These are phyloP conservation scores for Aspergillus ellipticus DNA, from an alignment of 495 filamentous ascomycete species.

Conservation along the genomic window DNA sequence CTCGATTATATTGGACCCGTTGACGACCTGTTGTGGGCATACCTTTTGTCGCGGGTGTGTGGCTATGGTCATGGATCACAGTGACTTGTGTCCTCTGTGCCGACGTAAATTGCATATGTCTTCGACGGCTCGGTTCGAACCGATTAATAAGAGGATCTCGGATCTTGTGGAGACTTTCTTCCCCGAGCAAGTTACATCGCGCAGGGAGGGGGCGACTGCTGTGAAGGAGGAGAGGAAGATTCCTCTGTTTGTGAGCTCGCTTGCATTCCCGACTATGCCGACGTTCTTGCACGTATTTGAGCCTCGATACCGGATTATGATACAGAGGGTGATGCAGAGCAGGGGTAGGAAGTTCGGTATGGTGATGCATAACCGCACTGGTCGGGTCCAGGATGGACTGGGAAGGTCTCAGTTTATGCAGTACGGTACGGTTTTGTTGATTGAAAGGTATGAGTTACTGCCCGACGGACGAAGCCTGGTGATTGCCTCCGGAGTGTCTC, in stretches of 20 bases:
- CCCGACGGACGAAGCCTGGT: conserved; percentile 78
- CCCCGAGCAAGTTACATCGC: conserved; percentile 57
- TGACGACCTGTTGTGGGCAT: conserved; percentile 83
- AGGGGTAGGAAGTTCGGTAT: conserved; percentile 76
- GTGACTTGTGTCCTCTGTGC: conserved; percentile 74
- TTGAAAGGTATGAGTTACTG: conserved; percentile 66
- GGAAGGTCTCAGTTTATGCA: conserved; percentile 60
- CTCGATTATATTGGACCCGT: conserved; percentile 68
- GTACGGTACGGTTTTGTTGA: conserved; percentile 73
- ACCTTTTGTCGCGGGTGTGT: conserved; percentile 83
- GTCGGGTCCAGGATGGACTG: conserved; percentile 53
- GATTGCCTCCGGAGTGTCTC: conserved; percentile 67
- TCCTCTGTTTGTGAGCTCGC: conserved; percentile 76
- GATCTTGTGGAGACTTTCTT: conserved; percentile 61
- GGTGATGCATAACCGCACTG: conserved; percentile 63
- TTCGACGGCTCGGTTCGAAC: conserved; percentile 48
- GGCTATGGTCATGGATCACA: conserved; percentile 68
- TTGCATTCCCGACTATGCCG: conserved; percentile 77
- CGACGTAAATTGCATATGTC: conserved; percentile 62
- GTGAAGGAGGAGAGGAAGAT: conserved; percentile 54
- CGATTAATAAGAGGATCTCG: conserved; percentile 59
- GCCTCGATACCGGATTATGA: conserved; percentile 83
- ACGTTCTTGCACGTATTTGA: conserved; percentile 90
- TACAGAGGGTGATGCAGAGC: conserved; percentile 68
- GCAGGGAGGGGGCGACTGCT: conserved; percentile 47